Evolutionary conservation across 164 flowering plant genomes (phyloP), one percentile per base, ranked within the genome.

Genomic region (Cinnamomum micranthum): DNA sequence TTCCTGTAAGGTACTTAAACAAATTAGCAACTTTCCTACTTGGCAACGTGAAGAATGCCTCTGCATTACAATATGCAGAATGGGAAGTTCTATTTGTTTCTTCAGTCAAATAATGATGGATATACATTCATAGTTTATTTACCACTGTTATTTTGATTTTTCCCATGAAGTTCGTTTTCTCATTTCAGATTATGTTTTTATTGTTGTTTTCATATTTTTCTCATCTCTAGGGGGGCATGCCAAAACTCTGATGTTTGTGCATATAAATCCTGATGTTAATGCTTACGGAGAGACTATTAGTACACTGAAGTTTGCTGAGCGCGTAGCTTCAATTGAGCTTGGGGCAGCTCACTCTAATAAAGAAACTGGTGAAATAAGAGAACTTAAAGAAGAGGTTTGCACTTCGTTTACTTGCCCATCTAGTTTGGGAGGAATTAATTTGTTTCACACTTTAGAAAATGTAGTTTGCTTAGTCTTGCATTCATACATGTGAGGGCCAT

Each of bases 181-280:
- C 51, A 23, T 13, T 73, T 41, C 47, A 19, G 33, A 52, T 66
- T 15, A 72, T 55, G 47, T 12, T 55, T 55, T 55, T 55, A 55
- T 55, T 3, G 60, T 41, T 35, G 65, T 35, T 2, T 22, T 68
- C 10, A 64, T 50, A 31, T 72, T 33, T 71, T 62, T 47, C 22
- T 65, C 33, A 70, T 76, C 47, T 70, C 23, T 72, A 94, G 98
- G 98, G 65, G 98, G 98, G 25, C 97, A 91, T 24, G 98, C 98
- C 0, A 95, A 95, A 76, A 93, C 98, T 3, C 76, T 95, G 78
- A 95, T 95, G 98, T 91, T 95, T 82, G 98, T 90, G 12, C 98
- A 95, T 74, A 86, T 95, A 84, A 95, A 85, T 80, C 97, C 97
- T 17, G 97, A 91, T 77, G 76, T 74, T 12, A 81, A 88, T 82